Conservation (phyloP, 2,329 filamentous ascomycete species). For the Curvularia verruculosa region DNA sequence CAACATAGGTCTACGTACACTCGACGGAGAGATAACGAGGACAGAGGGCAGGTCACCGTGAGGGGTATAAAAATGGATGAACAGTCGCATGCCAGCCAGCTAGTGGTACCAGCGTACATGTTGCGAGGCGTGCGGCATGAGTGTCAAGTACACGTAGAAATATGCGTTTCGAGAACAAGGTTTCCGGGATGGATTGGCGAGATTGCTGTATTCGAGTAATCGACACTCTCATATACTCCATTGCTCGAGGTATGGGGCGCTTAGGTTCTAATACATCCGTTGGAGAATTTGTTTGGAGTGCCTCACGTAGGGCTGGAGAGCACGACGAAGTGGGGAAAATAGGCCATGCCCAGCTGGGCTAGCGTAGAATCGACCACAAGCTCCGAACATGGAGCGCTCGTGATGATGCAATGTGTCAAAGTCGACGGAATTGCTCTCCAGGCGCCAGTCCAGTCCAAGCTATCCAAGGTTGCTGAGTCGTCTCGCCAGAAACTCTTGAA, state of each 20-base stretch:
- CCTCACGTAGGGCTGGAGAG: too few relatives aligned
- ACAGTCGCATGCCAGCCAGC: not conserved
- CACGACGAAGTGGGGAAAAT: not conserved
- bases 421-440: slow-evolving; percentile 21
- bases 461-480: not conserved
- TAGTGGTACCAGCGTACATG: not conserved
- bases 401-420: slow-evolving; percentile 47
- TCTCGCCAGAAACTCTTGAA: not conserved
- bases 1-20: not conserved
- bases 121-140: not conserved
- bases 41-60: not conserved
- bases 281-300: not conserved
- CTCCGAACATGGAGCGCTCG: slow-evolving; percentile 10
- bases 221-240: not conserved
- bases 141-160: not conserved
- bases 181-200: not conserved
- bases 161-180: not conserved
- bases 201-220: not conserved
- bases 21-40: not conserved
- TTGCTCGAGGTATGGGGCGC: not conserved
- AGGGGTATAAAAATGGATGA: not conserved
- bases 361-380: slow-evolving; percentile 22
- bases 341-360: not conserved
- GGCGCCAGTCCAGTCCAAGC: slow-evolving; percentile 1
- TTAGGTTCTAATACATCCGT: not conserved